Evolutionary conservation across 371 early-diverging fungal species (phyloP).

Genomic region (Mortierella sp.): DNA sequence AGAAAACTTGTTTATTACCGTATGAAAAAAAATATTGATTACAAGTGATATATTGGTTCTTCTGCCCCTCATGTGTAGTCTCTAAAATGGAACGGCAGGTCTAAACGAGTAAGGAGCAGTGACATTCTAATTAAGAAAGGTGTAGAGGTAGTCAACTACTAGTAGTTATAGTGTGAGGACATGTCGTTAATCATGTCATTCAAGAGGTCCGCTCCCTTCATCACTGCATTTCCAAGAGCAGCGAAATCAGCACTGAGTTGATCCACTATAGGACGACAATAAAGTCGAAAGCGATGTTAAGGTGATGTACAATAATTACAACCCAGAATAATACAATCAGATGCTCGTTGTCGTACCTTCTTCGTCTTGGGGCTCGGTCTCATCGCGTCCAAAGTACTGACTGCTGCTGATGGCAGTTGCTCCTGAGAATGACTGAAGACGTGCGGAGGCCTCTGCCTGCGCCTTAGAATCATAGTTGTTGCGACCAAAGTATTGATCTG

Average conservation of each 20-base stretch:
- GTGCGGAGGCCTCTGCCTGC: constrained; percentile 70
- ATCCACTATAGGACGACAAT: constrained; percentile 40
- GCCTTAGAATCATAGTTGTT: constrained; percentile 73
- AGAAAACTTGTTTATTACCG: too few species aligned
- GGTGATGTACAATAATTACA: too few species aligned
- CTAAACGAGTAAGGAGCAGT: too few species aligned
- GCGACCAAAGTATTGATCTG: constrained; percentile 92
- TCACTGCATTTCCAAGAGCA: constrained; percentile 77
- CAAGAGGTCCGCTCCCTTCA: constrained; percentile 63
- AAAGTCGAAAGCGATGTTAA: too few species aligned
- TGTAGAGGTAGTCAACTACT: neutral
- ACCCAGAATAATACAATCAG: too few species aligned
- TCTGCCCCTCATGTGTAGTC: too few species aligned
- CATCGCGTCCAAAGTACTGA: constrained; percentile 86
- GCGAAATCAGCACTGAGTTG: constrained; percentile 69
- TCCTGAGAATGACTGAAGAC: constrained; percentile 78
- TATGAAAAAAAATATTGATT: constrained; percentile 7
- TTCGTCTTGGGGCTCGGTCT: constrained; percentile 52
- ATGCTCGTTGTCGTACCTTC: constrained; percentile 13
- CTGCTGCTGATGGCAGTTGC: constrained; percentile 82
- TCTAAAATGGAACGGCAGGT: too few species aligned
- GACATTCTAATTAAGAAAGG: too few species aligned
- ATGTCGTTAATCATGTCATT: constrained; percentile 53
- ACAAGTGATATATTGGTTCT: neutral
- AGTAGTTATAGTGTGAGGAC: constrained; percentile 56